Base-by-base conservation (phyloP, 1,284 basidiomycete genomes). In the Malassezia yamatoensis region DNA sequence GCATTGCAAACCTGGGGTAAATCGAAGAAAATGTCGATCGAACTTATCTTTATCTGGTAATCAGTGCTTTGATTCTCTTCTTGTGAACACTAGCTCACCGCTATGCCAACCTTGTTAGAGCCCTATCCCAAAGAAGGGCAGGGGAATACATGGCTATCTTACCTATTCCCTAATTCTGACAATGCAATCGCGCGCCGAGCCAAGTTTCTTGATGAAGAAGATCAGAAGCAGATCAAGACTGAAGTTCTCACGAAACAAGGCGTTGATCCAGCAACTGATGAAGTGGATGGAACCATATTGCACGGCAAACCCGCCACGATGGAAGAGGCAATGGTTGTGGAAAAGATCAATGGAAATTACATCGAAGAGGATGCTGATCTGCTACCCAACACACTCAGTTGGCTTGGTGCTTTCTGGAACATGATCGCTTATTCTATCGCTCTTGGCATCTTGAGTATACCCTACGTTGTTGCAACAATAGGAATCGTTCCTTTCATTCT, bases 371-470 rank as follows among this genome's bases (percentile, higher is more conserved):
- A 50, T 7, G 32, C 37, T 2, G 38, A 38, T 38, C 38, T 43
- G 0, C 20, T 53, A 7, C 41, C 45, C 33, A 41, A 43, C 29
- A 63, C 63, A 12, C 60, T 69, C 20, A 66, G 67, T n/a, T 64
- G 55, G 59, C 53, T 63, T 41, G 67, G 65, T 20, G 58, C 61
- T 33, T 67, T 65, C 45, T 69, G 65, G 59, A 67, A 67, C 57
- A 58, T 58, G 49, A 62, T 65, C 13, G 65, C 65, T 32, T 69
- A 64, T 48, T 60, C 65, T 15, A 66, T 69, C 43, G 67, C 67
- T 10, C 59, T 69, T 16, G 67, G 67, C 11, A 60, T 69, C 36
- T 56, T 69, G 45, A 63, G 61, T 40, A 66, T 69, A 18, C 67
- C 67, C 2, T 32, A 51, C 38, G 61, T 63, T 33, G 65, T 64